Evolutionary conservation across 768 basidiomycete genomes (phyloP).

Genomic region (Tylopilus vinaceipallidus): DNA sequence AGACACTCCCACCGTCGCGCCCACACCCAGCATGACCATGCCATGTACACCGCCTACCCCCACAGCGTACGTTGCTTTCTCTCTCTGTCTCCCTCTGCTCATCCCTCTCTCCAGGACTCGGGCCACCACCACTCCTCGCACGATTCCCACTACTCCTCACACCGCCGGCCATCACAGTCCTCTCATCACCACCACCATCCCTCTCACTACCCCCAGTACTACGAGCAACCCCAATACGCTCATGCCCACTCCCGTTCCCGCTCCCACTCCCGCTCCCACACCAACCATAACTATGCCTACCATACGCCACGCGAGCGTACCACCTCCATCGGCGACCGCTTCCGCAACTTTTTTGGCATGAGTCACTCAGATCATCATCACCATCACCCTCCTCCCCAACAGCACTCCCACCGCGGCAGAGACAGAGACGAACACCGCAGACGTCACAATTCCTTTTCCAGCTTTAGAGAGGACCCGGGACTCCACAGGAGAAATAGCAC

Average conservation of each 20-base stretch:
- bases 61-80: conserved; percentile 13
- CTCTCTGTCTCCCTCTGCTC: not conserved
- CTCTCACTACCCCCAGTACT: conserved; percentile 14
- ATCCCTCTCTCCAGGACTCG: conserved; percentile 14
- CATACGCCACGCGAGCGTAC: conserved; percentile 15
- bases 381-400: conserved; percentile 5
- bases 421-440: conserved; percentile 13
- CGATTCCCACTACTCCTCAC: conserved; percentile 3
- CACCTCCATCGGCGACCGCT: conserved; percentile 35
- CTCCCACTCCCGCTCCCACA: conserved; percentile 14
- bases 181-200: conserved; percentile 9
- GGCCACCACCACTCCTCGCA: conserved; percentile 15
- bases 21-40: conserved; percentile 1
- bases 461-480: conserved; percentile 18
- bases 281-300: conserved; percentile 11
- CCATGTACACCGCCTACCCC: conserved; percentile 6
- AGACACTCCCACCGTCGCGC: conserved; percentile 15
- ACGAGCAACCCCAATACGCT: conserved; percentile 8
- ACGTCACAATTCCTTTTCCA: conserved; percentile 27
- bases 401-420: not conserved
- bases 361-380: conserved; percentile 12
- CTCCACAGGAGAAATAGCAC: conserved; percentile 19
- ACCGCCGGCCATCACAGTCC: conserved; percentile 20
- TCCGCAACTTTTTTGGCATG: conserved; percentile 39
- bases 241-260: conserved; percentile 7